phyloP scores from a whole-genome alignment of 345 rosid genomes.

The Linum lewisii region DNA sequence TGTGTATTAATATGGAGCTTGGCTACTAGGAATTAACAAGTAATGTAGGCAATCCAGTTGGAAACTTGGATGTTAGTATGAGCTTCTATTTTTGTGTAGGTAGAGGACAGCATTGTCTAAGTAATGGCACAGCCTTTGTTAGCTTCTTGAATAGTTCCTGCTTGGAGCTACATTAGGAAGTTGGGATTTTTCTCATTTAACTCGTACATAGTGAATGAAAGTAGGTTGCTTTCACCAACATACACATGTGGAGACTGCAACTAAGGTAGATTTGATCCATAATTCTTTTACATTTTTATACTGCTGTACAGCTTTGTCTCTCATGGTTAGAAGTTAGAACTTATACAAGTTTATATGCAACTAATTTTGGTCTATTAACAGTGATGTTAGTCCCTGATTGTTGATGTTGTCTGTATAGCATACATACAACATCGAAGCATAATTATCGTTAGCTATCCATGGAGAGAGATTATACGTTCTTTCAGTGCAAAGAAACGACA shows the following conservation, averaged over 20 bases:
- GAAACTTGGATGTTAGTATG: conserved; percentile 6
- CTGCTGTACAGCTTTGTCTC: conserved; percentile 5
- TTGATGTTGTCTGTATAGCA: no score
- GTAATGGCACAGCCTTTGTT: conserved; percentile 22
- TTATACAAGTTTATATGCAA: no score
- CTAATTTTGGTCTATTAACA: no score
- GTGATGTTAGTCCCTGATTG: no score
- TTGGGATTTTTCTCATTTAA: conserved; percentile 13
- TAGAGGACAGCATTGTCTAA: conserved; percentile 28
- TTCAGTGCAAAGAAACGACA: no score
- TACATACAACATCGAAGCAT: no score
- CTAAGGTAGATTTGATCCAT: conserved; percentile 26
- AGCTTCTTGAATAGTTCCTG: conserved; percentile 17
- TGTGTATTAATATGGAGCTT: conserved; percentile 23
- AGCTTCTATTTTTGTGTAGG: conserved; percentile 24
- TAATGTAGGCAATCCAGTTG: conserved; percentile 23
- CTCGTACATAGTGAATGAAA: conserved; percentile 11
- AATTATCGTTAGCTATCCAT: no score
- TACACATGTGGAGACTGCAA: conserved; percentile 23
- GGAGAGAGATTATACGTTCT: no score
- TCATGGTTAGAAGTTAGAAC: not conserved
- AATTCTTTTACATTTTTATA: no score
- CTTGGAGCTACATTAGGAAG: conserved; percentile 15
- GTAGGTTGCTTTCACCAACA: conserved; percentile 21
- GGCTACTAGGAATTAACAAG: conserved; percentile 24